Base-by-base conservation (phyloP, 2,329 filamentous ascomycete genomes). In the Sarocladiaceae sp. region DNA sequence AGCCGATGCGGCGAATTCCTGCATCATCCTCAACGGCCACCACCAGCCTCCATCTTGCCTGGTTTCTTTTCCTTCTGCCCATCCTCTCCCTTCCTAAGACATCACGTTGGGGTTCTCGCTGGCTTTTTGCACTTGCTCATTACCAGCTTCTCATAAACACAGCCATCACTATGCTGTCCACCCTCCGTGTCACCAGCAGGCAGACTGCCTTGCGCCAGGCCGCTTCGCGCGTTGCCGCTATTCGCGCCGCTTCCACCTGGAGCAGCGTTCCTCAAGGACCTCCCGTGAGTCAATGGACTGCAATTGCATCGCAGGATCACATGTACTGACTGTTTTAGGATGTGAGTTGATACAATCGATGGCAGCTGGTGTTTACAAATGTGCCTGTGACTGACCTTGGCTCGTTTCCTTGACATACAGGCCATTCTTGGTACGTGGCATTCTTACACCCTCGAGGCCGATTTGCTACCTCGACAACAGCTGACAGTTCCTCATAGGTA, bases 211-310 rank as follows among this genome's bases (percentile, higher is more conserved):
- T 64, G 50, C 67, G 65, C 50, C 59, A 62, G 49, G 61, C 65
- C 34, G 58, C 65, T 50, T 55, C 67, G 11, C 43, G 63, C 53
- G 58, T 69, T 39, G 59, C 63, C 47, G 65, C 64, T 51, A 54
- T 66, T 45, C 78, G 74, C 51, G 65, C 82, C 53, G 82, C 80
- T 55, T 95, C 89, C 49, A 87, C 85, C 55, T 97, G 91, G 90
- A 80, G 87, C 61, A 85, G 86, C 60, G 88, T 97, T 45, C 84
- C 88, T 55, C 88, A 96, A 71, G 91, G 91, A 52, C 91, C 91
- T 78, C 90, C 91, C 63, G 89, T 93, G 80, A 69, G 85, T 47
- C n/a, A n/a, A n/a, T n/a, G n/a, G n/a, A n/a, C n/a, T n/a, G 31
- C 34, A 35, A 35, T 42, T 33, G 32, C 34, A 26, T 42, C 32